Evolutionary conservation across 2,329 filamentous ascomycete species (phyloP).

Genomic region (Ceratocystiopsis sp.): DNA sequence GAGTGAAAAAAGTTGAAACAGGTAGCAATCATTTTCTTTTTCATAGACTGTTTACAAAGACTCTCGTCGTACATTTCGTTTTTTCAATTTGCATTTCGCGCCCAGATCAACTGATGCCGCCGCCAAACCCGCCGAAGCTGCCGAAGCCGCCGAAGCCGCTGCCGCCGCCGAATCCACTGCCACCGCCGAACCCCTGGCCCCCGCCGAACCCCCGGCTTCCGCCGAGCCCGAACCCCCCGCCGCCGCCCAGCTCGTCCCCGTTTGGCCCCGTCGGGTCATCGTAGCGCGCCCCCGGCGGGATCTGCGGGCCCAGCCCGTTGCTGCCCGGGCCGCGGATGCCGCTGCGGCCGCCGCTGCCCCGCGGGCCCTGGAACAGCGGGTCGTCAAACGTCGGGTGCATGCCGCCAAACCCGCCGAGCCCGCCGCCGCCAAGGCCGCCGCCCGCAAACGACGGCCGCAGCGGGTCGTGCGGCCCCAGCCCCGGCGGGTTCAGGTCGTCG

Average conservation of each 20-base stretch:
- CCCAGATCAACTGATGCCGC: slow-evolving; percentile 15
- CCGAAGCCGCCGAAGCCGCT: slow-evolving; percentile 14
- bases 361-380: slow-evolving; percentile 54
- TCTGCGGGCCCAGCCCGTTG: slow-evolving; percentile 47
- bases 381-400: slow-evolving; percentile 98
- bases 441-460: slow-evolving; percentile 50
- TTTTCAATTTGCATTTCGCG: too few species aligned
- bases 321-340: slow-evolving; percentile 16
- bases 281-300: slow-evolving; percentile 78
- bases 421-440: slow-evolving; percentile 41
- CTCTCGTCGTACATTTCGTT: too few species aligned
- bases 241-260: slow-evolving; percentile 18
- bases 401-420: slow-evolving; percentile 45
- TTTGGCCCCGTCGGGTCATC: slow-evolving; percentile 80
- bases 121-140: slow-evolving; percentile 2
- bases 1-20: too few species aligned
- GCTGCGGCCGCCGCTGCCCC: slow-evolving; percentile 20
- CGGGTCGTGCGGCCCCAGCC: slow-evolving; percentile 72
- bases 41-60: too few species aligned
- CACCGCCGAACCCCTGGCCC: slow-evolving; percentile 16
- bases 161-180: slow-evolving; percentile 15
- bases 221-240: slow-evolving; percentile 23
- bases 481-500: slow-evolving; percentile 73
- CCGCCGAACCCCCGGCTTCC: slow-evolving; percentile 14
- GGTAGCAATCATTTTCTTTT: too few species aligned